Evolutionary conservation across 2,329 filamentous ascomycete species (phyloP), one percentile per base, ranked within the genome.

Genomic region (Botrytis porri): DNA sequence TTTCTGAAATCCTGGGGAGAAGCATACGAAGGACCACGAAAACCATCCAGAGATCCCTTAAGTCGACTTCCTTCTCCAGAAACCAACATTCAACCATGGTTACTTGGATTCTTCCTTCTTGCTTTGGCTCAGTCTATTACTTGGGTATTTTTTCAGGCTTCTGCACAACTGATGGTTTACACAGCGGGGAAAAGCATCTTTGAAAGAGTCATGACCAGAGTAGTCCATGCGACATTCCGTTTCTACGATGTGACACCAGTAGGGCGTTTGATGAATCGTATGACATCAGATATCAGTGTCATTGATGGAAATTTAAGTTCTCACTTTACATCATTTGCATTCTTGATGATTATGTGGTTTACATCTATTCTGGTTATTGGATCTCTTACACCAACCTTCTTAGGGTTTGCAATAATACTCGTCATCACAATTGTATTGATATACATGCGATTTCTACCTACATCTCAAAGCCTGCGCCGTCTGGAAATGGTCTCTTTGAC

Each of bases 231-330:
- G 0, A 95, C 91, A 0, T 97, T 98, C 83, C 89, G 94, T 1
- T 98, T 95, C 81, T 96, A 97, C 83, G 95, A 98, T 80, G 89
- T 93, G 25, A 97, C 95, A 0, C 95, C 95, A 0, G 90, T 97
- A 0, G 95, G 95, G 0, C 89, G 95, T 64, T 84, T 98, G 75
- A 97, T 97, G 93, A 98, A 98, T 81, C 89, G 95, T 12, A 86
- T 98, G 74, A 97, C 94, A 0, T 93, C 93, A 1, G 94, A 98
- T 78, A 96, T 97, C 82, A 93, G 92, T 41, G 95, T 93, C 67
- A 88, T 97, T 0, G 95, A 98, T 79, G 94, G 94, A 0, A 91
- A 92, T n/a, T 92, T 97, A 77, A 92, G 93, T 65, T 83, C 85
- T 16, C 90, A 93, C 20, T 88, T 97, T 66, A 90, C 93, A 75